Evolutionary conservation across 768 basidiomycete species (phyloP).

Genomic region (Rhodosporidiobolus sp.): DNA sequence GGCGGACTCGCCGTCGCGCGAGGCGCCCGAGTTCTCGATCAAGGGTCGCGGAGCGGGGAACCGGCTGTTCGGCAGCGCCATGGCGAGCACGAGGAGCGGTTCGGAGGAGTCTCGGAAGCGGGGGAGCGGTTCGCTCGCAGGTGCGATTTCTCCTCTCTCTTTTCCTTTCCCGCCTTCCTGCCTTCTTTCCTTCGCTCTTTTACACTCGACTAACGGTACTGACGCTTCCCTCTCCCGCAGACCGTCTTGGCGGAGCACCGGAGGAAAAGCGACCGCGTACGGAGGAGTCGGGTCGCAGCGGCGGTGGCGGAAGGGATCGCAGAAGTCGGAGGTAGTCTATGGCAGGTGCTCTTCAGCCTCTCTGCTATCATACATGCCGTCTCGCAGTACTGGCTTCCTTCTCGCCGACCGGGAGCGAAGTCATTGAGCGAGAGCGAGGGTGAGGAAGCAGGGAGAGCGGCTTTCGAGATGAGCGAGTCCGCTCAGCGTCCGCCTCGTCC

Average conservation of each 20-base stretch:
- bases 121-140: background rate
- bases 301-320: background rate
- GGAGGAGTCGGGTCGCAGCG: constrained; percentile 8
- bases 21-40: background rate
- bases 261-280: constrained; percentile 24
- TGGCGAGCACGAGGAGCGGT: background rate
- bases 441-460: too few species aligned
- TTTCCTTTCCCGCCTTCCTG: background rate
- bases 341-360: background rate
- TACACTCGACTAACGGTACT: background rate
- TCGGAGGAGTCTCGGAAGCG: constrained; percentile 1
- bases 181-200: too few species aligned
- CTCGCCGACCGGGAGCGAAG: too few species aligned
- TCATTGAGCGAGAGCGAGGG: too few species aligned
- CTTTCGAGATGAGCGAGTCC: too few species aligned
- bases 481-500: too few species aligned
- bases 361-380: too few species aligned
- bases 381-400: too few species aligned
- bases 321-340: background rate
- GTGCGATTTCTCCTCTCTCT: background rate
- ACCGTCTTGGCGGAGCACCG: constrained; percentile 9
- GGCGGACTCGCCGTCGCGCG: background rate
- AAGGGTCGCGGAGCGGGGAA: background rate
- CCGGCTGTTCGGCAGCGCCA: background rate
- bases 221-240: background rate